Base-by-base conservation (phyloP, 257 asterid species). In the Verbena officinalis region DNA sequence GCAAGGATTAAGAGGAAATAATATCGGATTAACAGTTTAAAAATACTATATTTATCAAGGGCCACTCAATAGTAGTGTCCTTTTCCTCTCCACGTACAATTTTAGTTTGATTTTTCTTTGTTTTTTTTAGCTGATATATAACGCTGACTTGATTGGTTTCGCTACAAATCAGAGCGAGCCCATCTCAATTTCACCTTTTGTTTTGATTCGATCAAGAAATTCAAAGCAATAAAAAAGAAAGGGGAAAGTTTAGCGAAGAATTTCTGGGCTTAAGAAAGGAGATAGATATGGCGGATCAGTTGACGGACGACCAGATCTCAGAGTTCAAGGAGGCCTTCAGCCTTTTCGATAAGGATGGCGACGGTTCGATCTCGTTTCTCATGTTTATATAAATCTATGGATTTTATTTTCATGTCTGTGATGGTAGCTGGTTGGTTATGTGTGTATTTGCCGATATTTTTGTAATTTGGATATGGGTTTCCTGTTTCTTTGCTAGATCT, bases 261-360 rank as follows among this genome's bases (percentile, higher is more conserved):
- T 0, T 51, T 23, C 9, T 33, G 17, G 19, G 12, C 2, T 43
- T 36, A 7, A 24, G 59, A 53, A 17, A 50, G 61, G 34, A 62
- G 70, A 64, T 33, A 81, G 70, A 64, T 33, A 81, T 81, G 87
- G 82, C 87, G 71, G 86, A 81, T 67, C 87, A 78, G 72, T 66
- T 81, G 70, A 69, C 84, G 5, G 87, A 80, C 24, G 86, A 80
- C 13, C 86, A 80, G 86, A 77, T 80, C 86, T 80, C 79, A 38
- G 86, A 78, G 80, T 81, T 81, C 70, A 81, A 78, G 80, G 87
- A 75, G 65, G 87, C 87, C 14, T 81, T 81, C 50, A 81, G 84
- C 70, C 75, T 81, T 7, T 81, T 81, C 33, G 87, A 81, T 10
- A 81, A 81, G 82, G 84, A 81, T 59, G 82, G 87, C 67, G 87